Conservation (phyloP, 495 filamentous ascomycete genomes). For the Penicillium alfredii region DNA sequence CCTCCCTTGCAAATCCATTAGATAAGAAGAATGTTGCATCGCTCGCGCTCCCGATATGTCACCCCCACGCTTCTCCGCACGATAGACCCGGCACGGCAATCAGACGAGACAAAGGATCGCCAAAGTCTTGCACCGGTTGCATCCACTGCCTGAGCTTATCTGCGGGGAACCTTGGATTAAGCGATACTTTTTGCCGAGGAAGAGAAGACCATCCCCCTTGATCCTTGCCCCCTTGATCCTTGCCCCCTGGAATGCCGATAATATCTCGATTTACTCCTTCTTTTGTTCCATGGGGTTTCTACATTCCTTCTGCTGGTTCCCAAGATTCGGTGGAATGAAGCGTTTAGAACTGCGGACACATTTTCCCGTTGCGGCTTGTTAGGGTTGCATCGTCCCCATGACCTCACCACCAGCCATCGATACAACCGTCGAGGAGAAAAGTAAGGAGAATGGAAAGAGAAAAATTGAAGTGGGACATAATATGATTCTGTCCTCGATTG, state of each 20-base stretch:
- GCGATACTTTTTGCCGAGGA: slow-evolving; percentile 6
- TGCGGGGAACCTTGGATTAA: background rate
- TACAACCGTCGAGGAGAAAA: no score
- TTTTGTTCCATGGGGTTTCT: no score
- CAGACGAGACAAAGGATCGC: slow-evolving; percentile 3
- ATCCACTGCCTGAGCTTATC: slow-evolving; percentile 10
- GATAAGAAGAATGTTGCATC: slow-evolving; percentile 23
- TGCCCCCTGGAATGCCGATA: slow-evolving; percentile 3
- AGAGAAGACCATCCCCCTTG: no score
- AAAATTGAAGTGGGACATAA: no score
- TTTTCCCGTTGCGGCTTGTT: slow-evolving; percentile 4
- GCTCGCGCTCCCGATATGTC: slow-evolving; percentile 4
- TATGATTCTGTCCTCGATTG: no score
- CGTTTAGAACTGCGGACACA: no score
- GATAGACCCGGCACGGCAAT: slow-evolving; percentile 1
- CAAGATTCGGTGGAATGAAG: no score
- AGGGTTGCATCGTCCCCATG: slow-evolving; percentile 12
- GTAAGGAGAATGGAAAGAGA: no score
- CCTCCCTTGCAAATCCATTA: slow-evolving; percentile 17
- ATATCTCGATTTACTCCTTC: no score
- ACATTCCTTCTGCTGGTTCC: no score
- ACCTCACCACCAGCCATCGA: slow-evolving; percentile 6
- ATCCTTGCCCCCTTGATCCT: no score
- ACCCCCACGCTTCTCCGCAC: slow-evolving; percentile 27
- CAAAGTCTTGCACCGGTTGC: slow-evolving; percentile 12